phyloP scores from a whole-genome alignment of 2,329 filamentous ascomycete species.

The Mycocentrospora acerina region DNA sequence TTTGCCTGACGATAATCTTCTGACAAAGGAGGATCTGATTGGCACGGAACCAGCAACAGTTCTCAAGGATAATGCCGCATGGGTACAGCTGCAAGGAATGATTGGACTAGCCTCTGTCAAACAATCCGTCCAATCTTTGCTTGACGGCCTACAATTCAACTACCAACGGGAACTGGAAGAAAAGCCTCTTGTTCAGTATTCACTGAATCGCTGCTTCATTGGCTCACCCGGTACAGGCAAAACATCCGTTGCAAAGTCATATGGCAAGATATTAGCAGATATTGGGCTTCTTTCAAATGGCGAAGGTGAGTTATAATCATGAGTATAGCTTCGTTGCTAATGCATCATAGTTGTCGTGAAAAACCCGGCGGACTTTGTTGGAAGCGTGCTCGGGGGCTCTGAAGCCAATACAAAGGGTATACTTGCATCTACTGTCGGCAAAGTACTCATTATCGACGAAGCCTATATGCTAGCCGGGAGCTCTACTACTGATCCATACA shows the following conservation, averaged over 20 bases:
- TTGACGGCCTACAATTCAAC: conserved; percentile 65
- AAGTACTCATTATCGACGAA: conserved; percentile 79
- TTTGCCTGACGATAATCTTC: conserved; percentile 57
- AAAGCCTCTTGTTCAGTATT: conserved; percentile 59
- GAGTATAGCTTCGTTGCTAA: conserved; percentile 5
- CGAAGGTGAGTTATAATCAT: conserved; percentile 54
- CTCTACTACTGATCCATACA: conserved; percentile 52
- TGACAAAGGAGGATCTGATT: conserved; percentile 70
- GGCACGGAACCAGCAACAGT: conserved; percentile 64
- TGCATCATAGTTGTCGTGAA: conserved; percentile 61
- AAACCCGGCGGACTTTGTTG: conserved; percentile 74
- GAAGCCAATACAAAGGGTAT: conserved; percentile 74
- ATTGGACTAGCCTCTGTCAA: conserved; percentile 66
- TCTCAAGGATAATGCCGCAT: conserved; percentile 56
- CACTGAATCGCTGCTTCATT: conserved; percentile 69
- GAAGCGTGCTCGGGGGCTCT: conserved; percentile 62
- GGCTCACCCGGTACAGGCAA: conserved; percentile 76
- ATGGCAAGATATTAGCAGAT: conserved; percentile 67
- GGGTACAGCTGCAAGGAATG: conserved; percentile 59
- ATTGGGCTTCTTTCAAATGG: conserved; percentile 68
- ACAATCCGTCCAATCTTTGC: conserved; percentile 56
- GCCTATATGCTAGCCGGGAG: conserved; percentile 65
- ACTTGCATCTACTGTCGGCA: conserved; percentile 65
- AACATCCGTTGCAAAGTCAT: conserved; percentile 72
- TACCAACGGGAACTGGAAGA: conserved; percentile 67